Percentiles rank a stretch among this genome's conserved stretches.
Evolutionary conservation across 2,329 filamentous ascomycete genomes (phyloP).

Genomic region (Ascochyta koolunga): DNA sequence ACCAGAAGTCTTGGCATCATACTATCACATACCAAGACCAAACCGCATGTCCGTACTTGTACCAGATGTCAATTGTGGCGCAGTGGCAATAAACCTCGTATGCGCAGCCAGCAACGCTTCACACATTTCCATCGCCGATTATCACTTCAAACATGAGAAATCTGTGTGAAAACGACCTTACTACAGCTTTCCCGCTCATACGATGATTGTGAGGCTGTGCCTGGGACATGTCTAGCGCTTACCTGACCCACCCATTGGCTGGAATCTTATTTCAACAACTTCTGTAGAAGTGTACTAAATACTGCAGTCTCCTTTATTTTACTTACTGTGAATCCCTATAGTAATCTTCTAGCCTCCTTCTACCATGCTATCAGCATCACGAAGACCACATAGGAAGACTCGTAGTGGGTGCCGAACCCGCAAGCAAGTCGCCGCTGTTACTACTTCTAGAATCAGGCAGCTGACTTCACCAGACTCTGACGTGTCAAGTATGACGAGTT

Average conservation of each 20-base stretch:
- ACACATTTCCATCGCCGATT: too few species aligned
- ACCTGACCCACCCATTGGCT: neutral
- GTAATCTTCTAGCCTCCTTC: neutral
- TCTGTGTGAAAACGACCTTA: neutral
- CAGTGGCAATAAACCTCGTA: neutral
- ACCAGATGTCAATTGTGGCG: neutral
- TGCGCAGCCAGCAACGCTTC: too few species aligned
- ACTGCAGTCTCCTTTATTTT: too few species aligned
- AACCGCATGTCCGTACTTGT: too few species aligned
- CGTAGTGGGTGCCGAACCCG: slow-evolving; percentile 29
- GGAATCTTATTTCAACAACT: neutral
- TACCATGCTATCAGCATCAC: neutral
- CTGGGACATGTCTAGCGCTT: slow-evolving; percentile 2
- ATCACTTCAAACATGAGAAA: too few species aligned
- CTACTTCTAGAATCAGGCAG: neutral
- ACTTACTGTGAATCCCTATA: neutral
- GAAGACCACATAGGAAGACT: slow-evolving; percentile 9
- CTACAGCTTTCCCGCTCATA: neutral
- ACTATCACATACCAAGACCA: too few species aligned
- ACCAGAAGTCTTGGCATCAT: too few species aligned
- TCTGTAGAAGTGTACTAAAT: neutral
- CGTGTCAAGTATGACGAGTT: slow-evolving; percentile 48
- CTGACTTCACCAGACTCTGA: slow-evolving; percentile 23
- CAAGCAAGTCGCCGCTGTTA: slow-evolving; percentile 25
- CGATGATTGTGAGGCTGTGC: neutral